Base-by-base conservation (phyloP, 1,139 yeast species). In the Zygoascus meyerae region DNA sequence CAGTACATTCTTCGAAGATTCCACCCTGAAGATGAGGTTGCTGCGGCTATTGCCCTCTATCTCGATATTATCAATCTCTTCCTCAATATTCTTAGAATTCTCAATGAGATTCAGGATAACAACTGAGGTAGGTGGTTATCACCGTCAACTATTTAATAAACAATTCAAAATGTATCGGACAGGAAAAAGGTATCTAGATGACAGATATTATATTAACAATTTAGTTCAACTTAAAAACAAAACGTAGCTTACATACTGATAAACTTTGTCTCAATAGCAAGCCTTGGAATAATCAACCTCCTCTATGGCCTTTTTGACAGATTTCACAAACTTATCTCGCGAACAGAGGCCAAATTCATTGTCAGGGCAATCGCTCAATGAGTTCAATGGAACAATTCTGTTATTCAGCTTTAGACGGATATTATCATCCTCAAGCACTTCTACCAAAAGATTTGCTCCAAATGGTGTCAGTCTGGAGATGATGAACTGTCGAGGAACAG, bases 11-110 rank as follows among this genome's bases (percentile, higher is more conserved):
- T 87, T 78, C 83, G 86, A 60, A 83, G 81, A 49, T 83, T 77
- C 57, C 85, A 84, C 60, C 83, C 94, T 51, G 96, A 86, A 55
- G 96, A 89, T 58, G 95, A 86, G 57, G 75, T 90, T 15, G 79
- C 84, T 28, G 87, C 95, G 44, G 79, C 94, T 14, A 79, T 87
- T 61, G 70, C 78, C 53, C 74, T 87, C 51, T 87, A 87, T 64
- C 74, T 87, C 71, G 96, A 87, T 62, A 75, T 87, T 42, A 71
- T 87, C 65, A 87, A 87, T 67, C 73, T 87, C 67, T 87, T 87
- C 70, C 66, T 87, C 56, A 81, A 79, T 65, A 81, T 87, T 53
- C 74, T 87, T 63, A 73, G 95, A 51, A 74, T 87, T 40, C 69
- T 87, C 56, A 74, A 79, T 48, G 72, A 70, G 58, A 70, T 73